Base-by-base conservation (phyloP, 352 stramenopile genomes). In the Pythium brassicae region DNA sequence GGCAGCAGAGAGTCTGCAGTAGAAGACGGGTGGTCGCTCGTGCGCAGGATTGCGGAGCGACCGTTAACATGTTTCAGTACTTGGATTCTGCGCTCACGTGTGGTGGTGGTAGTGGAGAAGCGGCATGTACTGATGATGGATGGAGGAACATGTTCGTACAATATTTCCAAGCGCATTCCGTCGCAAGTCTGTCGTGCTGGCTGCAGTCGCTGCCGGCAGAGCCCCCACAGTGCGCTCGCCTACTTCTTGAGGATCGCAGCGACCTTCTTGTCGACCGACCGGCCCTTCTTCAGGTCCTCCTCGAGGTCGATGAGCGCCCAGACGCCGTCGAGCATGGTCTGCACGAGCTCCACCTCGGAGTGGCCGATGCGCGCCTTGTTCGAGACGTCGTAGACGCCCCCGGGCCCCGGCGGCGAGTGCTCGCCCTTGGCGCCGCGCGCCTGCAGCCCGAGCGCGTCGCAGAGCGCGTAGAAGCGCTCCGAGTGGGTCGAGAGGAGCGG, bases 251-350 rank as follows among this genome's bases (percentile, higher is more conserved):
- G 42, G 42, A 86, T 68, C 17, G 65, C 65, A 0, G 72, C 69
- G 32, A 86, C 63, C 69, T 86, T 85, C 51, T 65, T 71, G 56
- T 88, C 76, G 54, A 88, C 85, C 39, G 67, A 68, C 55, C 89
- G 74, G 52, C 87, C 88, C 34, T 78, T 77, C 65, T 94, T 94
- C 45, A 98, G 72, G 56, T 86, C 80, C 65, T 96, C 93, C 66
- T 98, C 94, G 20, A 97, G 68, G 47, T 93, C 78, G 61, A 98
- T 97, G 58, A 98, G 74, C 57, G 88, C 85, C 3, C 83, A 75
- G 3, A 98, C 85, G 26, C 94, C 94, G 61, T 98, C 87, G 53
- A 98, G 97, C 91, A 98, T 98, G 25, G 92, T 89, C 77, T 98
- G 94, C 55, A 98, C 94, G 23, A 98, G 77, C 64, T 98, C 83